A percentile compares a stretch with the other conserved stretches of the same genome.
phyloP scores from a whole-genome alignment of 2,329 filamentous ascomycete genomes.

The Colletotrichum sp. region DNA sequence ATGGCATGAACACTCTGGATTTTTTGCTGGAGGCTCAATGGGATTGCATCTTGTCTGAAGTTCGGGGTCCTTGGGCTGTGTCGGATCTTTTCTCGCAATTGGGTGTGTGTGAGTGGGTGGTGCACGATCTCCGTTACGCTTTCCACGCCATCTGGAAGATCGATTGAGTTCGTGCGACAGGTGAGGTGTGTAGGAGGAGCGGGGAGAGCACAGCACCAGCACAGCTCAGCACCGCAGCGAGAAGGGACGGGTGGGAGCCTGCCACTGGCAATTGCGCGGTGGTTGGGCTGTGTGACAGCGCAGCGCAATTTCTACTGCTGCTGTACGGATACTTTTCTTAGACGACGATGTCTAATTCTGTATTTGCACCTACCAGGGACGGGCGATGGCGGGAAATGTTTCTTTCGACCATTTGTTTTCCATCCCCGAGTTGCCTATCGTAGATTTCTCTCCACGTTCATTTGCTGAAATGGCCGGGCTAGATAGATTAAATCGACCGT shows the following conservation, averaged over 20 bases:
- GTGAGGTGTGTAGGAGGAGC: neutral
- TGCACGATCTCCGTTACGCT: slow-evolving; percentile 5
- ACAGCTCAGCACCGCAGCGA: neutral
- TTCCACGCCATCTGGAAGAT: slow-evolving; percentile 19
- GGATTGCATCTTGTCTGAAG: slow-evolving; percentile 5
- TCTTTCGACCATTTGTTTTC: neutral
- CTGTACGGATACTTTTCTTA: neutral
- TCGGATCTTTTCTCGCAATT: neutral
- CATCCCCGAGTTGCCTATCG: neutral
- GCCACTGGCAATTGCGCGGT: neutral
- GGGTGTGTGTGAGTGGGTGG: neutral
- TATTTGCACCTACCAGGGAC: neutral
- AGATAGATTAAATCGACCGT: slow-evolving; percentile 9
- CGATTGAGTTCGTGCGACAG: slow-evolving; percentile 13
- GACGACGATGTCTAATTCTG: neutral
- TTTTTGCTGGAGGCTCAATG: neutral
- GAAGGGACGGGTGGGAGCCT: neutral
- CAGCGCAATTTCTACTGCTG: neutral
- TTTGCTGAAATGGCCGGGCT: neutral
- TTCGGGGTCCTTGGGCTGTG: neutral
- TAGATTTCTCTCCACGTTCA: neutral
- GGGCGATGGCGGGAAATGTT: slow-evolving; percentile 8
- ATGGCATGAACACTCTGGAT: slow-evolving; percentile 17
- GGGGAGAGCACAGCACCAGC: neutral
- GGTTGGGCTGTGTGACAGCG: neutral